phyloP scores from a whole-genome alignment of 805 yeast species.

The Clavispora vitiphila region DNA sequence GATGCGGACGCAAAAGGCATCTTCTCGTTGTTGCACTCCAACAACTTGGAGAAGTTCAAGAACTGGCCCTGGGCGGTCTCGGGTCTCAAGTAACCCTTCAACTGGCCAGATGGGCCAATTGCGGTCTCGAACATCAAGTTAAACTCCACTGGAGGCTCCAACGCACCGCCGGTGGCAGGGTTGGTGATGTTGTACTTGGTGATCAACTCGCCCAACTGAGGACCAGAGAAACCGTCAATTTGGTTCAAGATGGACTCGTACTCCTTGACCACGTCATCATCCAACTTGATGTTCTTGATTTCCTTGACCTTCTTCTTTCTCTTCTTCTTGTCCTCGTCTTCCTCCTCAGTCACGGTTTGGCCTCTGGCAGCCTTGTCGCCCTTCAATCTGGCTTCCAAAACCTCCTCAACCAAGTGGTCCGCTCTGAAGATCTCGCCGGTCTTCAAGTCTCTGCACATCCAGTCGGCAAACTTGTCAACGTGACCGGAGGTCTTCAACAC shows the following conservation, averaged over 20 bases:
- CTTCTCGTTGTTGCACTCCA: conserved; percentile 90
- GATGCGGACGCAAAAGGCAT: conserved; percentile 99
- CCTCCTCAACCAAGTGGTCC: conserved; percentile 97
- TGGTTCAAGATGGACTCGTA: conserved; percentile 84
- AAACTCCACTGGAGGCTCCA: conserved; percentile 91
- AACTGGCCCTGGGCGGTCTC: conserved; percentile 99
- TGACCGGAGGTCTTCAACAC: conserved; percentile 98
- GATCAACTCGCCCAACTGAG: conserved; percentile 86
- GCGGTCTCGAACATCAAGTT: conserved; percentile 99
- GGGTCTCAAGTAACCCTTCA: conserved; percentile 94
- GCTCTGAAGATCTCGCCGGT: conserved; percentile 99
- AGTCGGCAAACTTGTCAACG: conserved; percentile 97
- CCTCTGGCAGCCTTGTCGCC: conserved; percentile 99
- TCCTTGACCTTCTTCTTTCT: conserved; percentile 79
- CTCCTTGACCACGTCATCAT: conserved; percentile 71
- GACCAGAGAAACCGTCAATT: conserved; percentile 94
- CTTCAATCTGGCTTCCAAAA: conserved; percentile 89
- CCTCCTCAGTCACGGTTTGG: conserved; percentile 44
- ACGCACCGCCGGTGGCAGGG: conserved; percentile 82
- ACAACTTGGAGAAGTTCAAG: conserved; percentile 86
- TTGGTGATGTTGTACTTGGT: conserved; percentile 76
- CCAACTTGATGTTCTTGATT: conserved; percentile 86
- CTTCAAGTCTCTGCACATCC: conserved; percentile 96
- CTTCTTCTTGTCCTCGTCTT: conserved; percentile 65
- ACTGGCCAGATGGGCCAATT: conserved; percentile 96